Percentiles rank a stretch among this genome's conserved stretches.
Conservation (phyloP, 179 eudicot genomes). For the Corrigiola litoralis region DNA sequence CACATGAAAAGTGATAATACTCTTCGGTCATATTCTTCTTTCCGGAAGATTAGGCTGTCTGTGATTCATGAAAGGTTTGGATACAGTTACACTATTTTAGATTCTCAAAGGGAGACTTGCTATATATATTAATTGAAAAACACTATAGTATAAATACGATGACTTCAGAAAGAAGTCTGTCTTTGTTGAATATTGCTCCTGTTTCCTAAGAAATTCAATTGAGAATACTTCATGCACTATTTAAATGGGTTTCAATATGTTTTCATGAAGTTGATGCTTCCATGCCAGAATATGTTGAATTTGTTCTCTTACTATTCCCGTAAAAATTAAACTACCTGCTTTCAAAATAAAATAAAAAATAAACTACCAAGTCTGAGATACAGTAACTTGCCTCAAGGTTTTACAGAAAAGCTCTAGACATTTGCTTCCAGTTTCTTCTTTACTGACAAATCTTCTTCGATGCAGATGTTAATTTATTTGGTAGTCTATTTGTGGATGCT, state of each 20-base stretch:
- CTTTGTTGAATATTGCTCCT: too few species aligned
- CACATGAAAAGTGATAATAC: neutral
- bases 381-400: neutral
- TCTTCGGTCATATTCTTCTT: neutral
- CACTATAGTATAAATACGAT: neutral
- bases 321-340: too few species aligned
- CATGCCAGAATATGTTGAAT: too few species aligned
- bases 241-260: too few species aligned
- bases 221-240: too few species aligned
- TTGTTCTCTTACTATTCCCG: too few species aligned
- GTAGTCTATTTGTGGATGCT: conserved; percentile 37
- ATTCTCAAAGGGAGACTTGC: neutral
- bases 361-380: neutral
- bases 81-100: neutral
- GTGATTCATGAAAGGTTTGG: too few species aligned
- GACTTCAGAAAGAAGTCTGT: neutral
- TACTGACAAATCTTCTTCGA: neutral
- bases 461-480: conserved; percentile 42
- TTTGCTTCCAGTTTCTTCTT: neutral
- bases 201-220: too few species aligned
- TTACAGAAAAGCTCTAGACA: neutral
- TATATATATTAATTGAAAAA: neutral
- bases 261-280: too few species aligned
- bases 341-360: too few species aligned
- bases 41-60: neutral